Evolutionary conservation across 139 green algal species (phyloP).

Genomic region (Chlamydomonas incerta): DNA sequence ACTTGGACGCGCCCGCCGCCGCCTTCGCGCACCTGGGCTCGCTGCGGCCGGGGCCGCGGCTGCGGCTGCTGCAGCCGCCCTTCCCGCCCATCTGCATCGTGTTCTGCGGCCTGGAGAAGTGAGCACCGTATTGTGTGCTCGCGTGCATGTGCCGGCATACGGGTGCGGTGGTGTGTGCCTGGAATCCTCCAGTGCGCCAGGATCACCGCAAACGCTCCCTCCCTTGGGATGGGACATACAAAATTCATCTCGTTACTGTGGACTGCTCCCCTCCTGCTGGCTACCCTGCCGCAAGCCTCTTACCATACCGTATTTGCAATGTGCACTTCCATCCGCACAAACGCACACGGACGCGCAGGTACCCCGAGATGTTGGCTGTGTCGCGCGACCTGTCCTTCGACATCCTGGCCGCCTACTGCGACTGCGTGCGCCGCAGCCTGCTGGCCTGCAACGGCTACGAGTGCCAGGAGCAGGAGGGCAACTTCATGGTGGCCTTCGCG

Average conservation of each 20-base stretch:
- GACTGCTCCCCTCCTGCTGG: no score
- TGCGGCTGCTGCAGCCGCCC: background rate
- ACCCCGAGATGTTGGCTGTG: slow-evolving; percentile 48
- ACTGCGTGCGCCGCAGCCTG: slow-evolving; percentile 53
- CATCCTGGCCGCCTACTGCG: slow-evolving; percentile 51
- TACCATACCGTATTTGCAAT: no score
- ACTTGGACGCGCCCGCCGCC: slow-evolving; percentile 69
- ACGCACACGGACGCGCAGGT: no score
- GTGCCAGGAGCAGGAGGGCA: slow-evolving; percentile 70
- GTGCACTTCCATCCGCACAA: no score
- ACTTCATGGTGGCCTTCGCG: slow-evolving; percentile 73
- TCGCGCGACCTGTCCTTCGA: slow-evolving; percentile 31
- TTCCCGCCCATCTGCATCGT: slow-evolving; percentile 61
- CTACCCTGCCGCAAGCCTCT: no score
- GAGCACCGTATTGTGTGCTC: no score
- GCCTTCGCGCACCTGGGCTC: slow-evolving; percentile 38
- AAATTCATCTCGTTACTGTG: no score
- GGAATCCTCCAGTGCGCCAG: no score
- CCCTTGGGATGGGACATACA: no score
- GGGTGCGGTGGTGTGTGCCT: no score
- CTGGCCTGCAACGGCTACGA: slow-evolving; percentile 60
- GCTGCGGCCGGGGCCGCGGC: background rate
- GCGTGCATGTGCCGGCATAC: no score
- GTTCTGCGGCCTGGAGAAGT: slow-evolving; percentile 66
- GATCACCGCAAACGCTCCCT: no score